These are phyloP conservation scores for Populus alba DNA, from an alignment of 345 rosid genomes.

Conservation along the genomic window DNA sequence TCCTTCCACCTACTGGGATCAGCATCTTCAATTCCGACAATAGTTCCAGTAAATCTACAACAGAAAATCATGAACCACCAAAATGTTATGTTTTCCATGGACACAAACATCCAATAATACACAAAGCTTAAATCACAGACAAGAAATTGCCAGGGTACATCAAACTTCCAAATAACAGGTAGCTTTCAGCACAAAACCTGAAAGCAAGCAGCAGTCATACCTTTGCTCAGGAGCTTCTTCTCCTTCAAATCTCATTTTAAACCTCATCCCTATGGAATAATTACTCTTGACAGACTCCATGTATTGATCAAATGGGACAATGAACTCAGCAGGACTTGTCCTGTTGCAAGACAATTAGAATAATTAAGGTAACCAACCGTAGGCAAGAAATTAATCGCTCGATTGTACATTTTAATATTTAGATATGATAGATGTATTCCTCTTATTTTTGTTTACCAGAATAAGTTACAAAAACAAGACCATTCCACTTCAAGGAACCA, in stretches of 20 bases:
- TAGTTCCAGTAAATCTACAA: slow-evolving; percentile 50
- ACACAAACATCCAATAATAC: background rate
- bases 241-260: slow-evolving; percentile 60
- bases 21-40: slow-evolving; percentile 52
- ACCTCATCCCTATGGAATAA: slow-evolving; percentile 55
- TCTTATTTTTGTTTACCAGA: background rate
- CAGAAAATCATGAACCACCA: background rate
- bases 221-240: slow-evolving; percentile 61
- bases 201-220: slow-evolving; percentile 16
- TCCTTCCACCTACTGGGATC: slow-evolving; percentile 48
- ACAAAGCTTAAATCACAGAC: background rate
- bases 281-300: slow-evolving; percentile 39
- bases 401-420: background rate
- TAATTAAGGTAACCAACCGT: background rate
- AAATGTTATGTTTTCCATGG: background rate
- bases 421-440: background rate
- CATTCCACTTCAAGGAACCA: background rate
- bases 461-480: background rate
- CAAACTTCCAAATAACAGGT: background rate
- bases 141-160: too few species aligned
- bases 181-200: background rate
- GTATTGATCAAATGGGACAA: slow-evolving; percentile 47
- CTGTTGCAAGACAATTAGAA: slow-evolving; percentile 16
- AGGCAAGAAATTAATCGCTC: background rate
- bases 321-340: slow-evolving; percentile 53